Conservation (phyloP, 2,329 filamentous ascomycete genomes). For the Neocucurbitaria cava region DNA sequence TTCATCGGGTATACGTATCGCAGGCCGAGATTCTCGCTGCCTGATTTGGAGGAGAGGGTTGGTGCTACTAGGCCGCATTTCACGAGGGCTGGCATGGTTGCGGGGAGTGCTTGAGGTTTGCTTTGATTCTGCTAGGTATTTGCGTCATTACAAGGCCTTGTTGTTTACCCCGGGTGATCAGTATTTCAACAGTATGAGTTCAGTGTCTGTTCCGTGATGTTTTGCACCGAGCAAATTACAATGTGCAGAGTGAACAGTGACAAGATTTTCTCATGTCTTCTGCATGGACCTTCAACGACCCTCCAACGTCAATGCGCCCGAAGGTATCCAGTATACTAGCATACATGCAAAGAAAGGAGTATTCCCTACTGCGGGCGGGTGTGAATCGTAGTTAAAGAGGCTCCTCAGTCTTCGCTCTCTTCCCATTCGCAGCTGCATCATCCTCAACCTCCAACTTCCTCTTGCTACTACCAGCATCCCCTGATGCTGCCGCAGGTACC, state of each 20-base stretch:
- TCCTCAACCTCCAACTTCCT: slow-evolving; percentile 42
- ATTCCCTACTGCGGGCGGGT: no score
- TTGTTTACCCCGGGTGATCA: no score
- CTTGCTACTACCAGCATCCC: slow-evolving; percentile 34
- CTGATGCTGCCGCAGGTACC: slow-evolving; percentile 16
- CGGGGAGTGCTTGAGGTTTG: slow-evolving; percentile 15
- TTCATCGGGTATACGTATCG: slow-evolving; percentile 92
- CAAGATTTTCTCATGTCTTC: no score
- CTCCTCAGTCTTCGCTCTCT: slow-evolving; percentile 45
- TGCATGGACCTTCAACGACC: neutral
- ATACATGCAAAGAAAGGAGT: neutral
- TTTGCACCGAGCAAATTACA: no score
- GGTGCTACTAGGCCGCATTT: slow-evolving; percentile 2
- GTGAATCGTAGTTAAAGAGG: neutral
- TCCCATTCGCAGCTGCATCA: slow-evolving; percentile 29
- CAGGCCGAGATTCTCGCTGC: slow-evolving; percentile 51
- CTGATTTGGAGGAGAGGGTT: slow-evolving; percentile 35
- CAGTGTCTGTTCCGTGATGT: no score
- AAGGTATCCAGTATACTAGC: neutral
- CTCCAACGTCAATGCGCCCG: neutral
- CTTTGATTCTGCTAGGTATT: neutral
- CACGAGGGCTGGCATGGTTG: slow-evolving; percentile 4
- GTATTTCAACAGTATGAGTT: no score
- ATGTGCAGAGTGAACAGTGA: no score
- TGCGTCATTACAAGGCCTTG: no score